A percentile compares a stretch with the other conserved stretches of the same genome.
Conservation (phyloP, 768 basidiomycete species). For the Serendipita vermifera region DNA sequence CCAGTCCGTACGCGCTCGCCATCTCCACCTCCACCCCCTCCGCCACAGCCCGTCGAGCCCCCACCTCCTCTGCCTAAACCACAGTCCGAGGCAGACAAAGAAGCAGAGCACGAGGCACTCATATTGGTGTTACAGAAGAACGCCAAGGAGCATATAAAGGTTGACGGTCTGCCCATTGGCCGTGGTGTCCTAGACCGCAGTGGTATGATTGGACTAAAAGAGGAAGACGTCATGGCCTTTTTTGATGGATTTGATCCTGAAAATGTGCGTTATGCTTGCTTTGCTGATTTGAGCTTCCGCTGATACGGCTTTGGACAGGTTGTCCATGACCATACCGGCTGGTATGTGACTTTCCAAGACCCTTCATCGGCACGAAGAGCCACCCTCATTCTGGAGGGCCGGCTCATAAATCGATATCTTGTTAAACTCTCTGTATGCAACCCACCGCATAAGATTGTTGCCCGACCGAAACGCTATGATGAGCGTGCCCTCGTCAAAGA, state of each 20-base stretch:
- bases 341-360: slow-evolving; percentile 71
- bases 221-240: slow-evolving; percentile 55
- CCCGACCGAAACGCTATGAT: slow-evolving; percentile 28
- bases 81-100: slow-evolving; percentile 11
- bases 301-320: slow-evolving; percentile 33
- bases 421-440: slow-evolving; percentile 18
- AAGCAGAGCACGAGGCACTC: slow-evolving; percentile 22
- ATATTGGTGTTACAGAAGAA: slow-evolving; percentile 44
- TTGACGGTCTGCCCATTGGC: slow-evolving; percentile 29
- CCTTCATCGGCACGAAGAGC: slow-evolving; percentile 53
- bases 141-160: slow-evolving; percentile 50
- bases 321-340: slow-evolving; percentile 52
- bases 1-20: slow-evolving; percentile 16
- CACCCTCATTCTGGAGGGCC: slow-evolving; percentile 40
- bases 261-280: slow-evolving; percentile 38
- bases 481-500: slow-evolving; percentile 40
- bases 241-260: slow-evolving; percentile 61
- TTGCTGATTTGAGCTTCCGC: neutral
- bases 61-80: slow-evolving; percentile 1
- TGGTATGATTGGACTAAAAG: slow-evolving; percentile 36
- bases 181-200: slow-evolving; percentile 22
- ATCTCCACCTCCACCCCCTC: neutral
- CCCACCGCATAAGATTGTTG: slow-evolving; percentile 14
- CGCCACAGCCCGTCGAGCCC: neutral
- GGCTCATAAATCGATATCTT: slow-evolving; percentile 18